A percentile compares a stretch with the other conserved stretches of the same genome.
Conservation (phyloP, 306 rosid genomes). For the Pyrus bretschneideri region DNA sequence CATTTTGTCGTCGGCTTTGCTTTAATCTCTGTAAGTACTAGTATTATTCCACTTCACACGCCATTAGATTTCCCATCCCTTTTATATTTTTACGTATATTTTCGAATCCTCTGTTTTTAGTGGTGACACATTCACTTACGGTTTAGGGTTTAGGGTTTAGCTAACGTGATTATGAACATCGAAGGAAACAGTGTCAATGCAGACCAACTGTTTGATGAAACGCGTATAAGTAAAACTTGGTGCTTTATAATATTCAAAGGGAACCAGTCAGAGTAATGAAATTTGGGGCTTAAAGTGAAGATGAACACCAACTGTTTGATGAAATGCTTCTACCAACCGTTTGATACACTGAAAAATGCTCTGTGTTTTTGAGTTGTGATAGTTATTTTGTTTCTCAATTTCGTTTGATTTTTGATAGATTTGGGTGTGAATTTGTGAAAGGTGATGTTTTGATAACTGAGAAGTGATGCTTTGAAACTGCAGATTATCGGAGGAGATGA, state of each 20-base stretch:
- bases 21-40: background rate
- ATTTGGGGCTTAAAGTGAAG: background rate
- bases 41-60: background rate
- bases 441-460: background rate
- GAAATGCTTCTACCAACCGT: background rate
- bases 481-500: conserved; percentile 40
- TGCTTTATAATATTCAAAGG: background rate
- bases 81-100: background rate
- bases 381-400: background rate
- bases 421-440: background rate
- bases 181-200: no score
- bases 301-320: background rate
- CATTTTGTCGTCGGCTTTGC: background rate
- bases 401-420: background rate
- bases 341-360: background rate
- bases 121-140: no score
- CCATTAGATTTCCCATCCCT: background rate
- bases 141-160: no score
- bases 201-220: no score
- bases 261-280: background rate
- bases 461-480: background rate
- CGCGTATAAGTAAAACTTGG: no score
- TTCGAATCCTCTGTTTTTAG: background rate
- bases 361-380: background rate
- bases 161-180: no score